Evolutionary conservation across 352 stramenopile species (phyloP), one percentile per base, ranked within the genome.

Genomic region (Phytophthora pluvialis): DNA sequence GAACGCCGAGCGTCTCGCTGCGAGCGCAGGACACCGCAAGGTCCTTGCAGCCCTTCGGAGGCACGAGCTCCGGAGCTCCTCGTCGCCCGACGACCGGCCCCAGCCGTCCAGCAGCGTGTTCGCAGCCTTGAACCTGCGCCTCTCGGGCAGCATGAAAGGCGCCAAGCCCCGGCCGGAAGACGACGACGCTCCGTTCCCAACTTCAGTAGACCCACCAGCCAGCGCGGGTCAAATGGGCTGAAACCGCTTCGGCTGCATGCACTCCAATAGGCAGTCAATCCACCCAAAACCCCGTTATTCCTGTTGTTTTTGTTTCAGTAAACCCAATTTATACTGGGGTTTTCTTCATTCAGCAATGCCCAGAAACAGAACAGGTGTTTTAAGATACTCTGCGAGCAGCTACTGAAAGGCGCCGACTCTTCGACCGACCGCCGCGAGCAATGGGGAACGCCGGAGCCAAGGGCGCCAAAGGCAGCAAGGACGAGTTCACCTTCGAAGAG

Each of bases 401-500:
- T 21, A 21, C 21, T 21, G 21, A 2, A 21, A 21, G 25, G 7
- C 29, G 43, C 47, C 64, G 38, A 60, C 53, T 56, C 54, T 59
- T 61, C 44, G 29, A 21, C 12, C 7, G 13, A 9, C 29, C 28
- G 29, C 12, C 25, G 39, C 21, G 21, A 16, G 43, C 21, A 57
- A 88, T 88, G 79, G 79, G 77, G 40, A 92, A 90, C 64, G 72
- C 80, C 5, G 70, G 72, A 18, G 65, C 74, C 42, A 77, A 80
- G 44, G 70, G 67, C 48, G 68, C 72, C 18, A 93, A 89, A 66
- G 79, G 78, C 49, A 89, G 74, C 73, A 93, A 91, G 67, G 83
- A 90, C 61, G 83, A 93, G 67, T 91, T 90, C 68, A 88, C 79
- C 9, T 94, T 93, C 58, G 82, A 94, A 26, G 87, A 94, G 33